A percentile compares a stretch with the other conserved stretches of the same genome.
Conservation (phyloP, 208 protist species). For the Trypanosoma cruzi region DNA sequence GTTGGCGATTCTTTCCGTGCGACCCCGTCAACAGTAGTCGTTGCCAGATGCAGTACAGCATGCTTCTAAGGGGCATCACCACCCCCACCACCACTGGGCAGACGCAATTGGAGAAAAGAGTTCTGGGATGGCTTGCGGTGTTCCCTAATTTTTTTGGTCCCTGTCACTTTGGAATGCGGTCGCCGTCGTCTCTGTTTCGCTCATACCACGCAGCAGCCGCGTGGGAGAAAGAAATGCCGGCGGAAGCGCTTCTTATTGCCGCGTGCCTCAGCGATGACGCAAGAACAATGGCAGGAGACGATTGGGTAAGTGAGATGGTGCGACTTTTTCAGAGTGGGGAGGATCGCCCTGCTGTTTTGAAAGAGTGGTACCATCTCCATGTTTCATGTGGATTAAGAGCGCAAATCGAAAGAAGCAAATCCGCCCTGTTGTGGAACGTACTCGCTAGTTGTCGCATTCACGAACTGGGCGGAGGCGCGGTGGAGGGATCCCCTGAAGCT, state of each 20-base stretch:
- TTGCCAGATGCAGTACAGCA: constrained; percentile 59
- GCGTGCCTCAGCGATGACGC: constrained; percentile 32
- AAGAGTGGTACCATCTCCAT: constrained; percentile 41
- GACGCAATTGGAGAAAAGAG: constrained; percentile 39
- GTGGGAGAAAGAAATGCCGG: constrained; percentile 37
- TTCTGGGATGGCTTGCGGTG: constrained; percentile 24
- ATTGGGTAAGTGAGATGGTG: constrained; percentile 36
- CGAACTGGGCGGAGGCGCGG: constrained; percentile 18
- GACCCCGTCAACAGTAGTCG: constrained; percentile 12
- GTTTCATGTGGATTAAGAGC: constrained; percentile 36
- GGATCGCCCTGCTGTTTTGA: constrained; percentile 54
- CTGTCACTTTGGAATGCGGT: constrained; percentile 55
- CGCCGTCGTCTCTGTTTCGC: constrained; percentile 44
- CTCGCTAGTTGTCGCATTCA: constrained; percentile 69
- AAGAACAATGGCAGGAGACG: neutral
- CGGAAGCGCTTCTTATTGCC: constrained; percentile 68
- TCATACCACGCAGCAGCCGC: constrained; percentile 68
- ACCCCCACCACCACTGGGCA: constrained; percentile 25
- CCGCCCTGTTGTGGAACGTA: constrained; percentile 72
- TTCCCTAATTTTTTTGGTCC: constrained; percentile 82
- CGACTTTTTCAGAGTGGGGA: constrained; percentile 45
- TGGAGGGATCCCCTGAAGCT: constrained; percentile 32
- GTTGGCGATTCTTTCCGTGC: constrained; percentile 34
- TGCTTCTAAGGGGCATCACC: constrained; percentile 64
- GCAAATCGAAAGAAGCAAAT: constrained; percentile 36